Evolutionary conservation across 306 rosid species (phyloP).

Genomic region (Cucurbita pepo): DNA sequence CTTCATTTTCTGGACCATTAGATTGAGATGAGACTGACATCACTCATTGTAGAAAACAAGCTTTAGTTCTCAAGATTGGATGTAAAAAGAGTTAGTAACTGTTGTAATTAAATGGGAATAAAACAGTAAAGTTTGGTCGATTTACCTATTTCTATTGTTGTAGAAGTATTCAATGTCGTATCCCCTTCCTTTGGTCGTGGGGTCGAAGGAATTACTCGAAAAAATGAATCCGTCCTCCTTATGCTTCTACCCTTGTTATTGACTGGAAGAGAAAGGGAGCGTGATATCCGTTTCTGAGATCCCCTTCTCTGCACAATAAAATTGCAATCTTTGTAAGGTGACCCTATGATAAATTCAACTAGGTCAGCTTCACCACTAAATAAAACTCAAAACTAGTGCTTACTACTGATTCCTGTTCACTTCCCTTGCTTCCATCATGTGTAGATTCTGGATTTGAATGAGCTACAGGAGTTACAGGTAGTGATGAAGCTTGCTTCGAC

Average conservation of each 20-base stretch:
- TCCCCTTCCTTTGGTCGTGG: slow-evolving; percentile 47
- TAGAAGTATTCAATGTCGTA: slow-evolving; percentile 20
- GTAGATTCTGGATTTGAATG: slow-evolving; percentile 35
- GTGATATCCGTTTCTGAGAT: slow-evolving; percentile 41
- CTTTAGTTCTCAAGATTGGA: background rate
- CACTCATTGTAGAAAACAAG: slow-evolving; percentile 2
- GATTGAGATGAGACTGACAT: slow-evolving; percentile 7
- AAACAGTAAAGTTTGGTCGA: background rate
- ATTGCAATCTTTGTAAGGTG: background rate
- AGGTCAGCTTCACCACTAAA: background rate
- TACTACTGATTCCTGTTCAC: slow-evolving; percentile 37
- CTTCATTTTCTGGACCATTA: slow-evolving; percentile 36
- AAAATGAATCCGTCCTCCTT: slow-evolving; percentile 60
- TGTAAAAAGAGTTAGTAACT: background rate
- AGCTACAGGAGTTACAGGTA: slow-evolving; percentile 65
- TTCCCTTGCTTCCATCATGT: slow-evolving; percentile 36
- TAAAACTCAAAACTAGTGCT: slow-evolving; percentile 12
- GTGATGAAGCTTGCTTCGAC: slow-evolving; percentile 71
- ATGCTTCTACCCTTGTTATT: slow-evolving; percentile 30
- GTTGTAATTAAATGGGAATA: background rate
- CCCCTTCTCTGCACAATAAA: slow-evolving; percentile 41
- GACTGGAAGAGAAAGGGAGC: slow-evolving; percentile 73
- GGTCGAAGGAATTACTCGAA: slow-evolving; percentile 78
- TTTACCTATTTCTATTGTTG: slow-evolving; percentile 46
- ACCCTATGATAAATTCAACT: background rate